phyloP scores from a whole-genome alignment of 208 protist species.

The Trypanosoma conorhini region DNA sequence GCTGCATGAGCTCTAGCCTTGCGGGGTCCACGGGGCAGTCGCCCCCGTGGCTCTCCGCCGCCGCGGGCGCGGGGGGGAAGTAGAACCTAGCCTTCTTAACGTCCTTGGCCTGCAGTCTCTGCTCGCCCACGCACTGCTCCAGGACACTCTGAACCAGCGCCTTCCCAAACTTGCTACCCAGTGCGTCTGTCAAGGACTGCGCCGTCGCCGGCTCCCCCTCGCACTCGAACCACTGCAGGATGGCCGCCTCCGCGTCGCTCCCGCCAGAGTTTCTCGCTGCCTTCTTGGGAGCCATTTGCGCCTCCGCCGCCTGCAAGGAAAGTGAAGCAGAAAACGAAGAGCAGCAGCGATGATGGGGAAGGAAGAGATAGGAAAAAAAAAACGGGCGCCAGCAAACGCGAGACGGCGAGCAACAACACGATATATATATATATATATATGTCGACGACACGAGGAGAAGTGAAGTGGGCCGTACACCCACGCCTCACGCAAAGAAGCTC shows the following conservation, averaged over 20 bases:
- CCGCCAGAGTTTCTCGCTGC: slow-evolving; percentile 37
- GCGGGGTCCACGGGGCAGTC: slow-evolving; percentile 24
- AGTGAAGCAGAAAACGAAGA: slow-evolving; percentile 8
- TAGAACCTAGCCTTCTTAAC: slow-evolving; percentile 83
- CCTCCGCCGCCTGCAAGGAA: not conserved
- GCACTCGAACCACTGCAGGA: slow-evolving; percentile 83
- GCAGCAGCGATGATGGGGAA: not conserved
- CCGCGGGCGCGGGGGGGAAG: slow-evolving; percentile 31
- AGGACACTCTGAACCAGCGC: slow-evolving; percentile 66
- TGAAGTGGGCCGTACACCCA: not conserved
- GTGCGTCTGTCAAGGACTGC: slow-evolving; percentile 80
- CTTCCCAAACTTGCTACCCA: slow-evolving; percentile 85
- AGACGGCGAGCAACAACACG: not conserved
- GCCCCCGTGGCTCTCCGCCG: slow-evolving; percentile 3
- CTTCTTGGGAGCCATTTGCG: slow-evolving; percentile 29
- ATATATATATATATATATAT: too few species aligned
- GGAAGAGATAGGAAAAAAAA: slow-evolving; percentile 1
- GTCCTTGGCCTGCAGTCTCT: slow-evolving; percentile 71
- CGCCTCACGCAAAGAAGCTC: slow-evolving; percentile 56
- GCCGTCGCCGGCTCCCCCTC: slow-evolving; percentile 80
- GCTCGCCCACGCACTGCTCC: slow-evolving; percentile 48
- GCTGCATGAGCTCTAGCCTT: slow-evolving; percentile 22
- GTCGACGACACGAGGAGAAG: not conserved
- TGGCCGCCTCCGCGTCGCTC: slow-evolving; percentile 52
- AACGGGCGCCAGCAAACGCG: not conserved